Evolutionary conservation across 2,329 filamentous ascomycete species (phyloP), one percentile per base, ranked within the genome.

Genomic region (Kalmusia sp.): DNA sequence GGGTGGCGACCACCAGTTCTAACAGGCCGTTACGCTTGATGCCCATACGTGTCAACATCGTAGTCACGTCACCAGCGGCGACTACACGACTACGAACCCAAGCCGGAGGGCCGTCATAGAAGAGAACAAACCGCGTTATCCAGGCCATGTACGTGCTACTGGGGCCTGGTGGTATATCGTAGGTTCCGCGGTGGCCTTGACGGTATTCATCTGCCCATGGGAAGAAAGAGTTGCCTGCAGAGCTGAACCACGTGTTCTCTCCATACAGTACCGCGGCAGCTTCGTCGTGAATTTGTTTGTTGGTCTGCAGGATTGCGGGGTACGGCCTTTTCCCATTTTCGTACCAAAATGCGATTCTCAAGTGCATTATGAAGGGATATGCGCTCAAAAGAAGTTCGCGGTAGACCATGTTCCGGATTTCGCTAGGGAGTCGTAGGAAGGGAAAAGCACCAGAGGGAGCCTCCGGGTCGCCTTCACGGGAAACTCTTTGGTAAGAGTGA

Each of bases 241-340:
- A 28, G 22, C 43, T 46, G 21, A 46, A 46, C 43, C 43, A 54
- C 22, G 51, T 54, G 12, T 54, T 54, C 22, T 49, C 45, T 14
- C 51, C 39, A 24, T 54, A 54, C 3, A 54, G 19, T 14, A 49
- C 21, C 9, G 45, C 45, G 21, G 45, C 51, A n/a, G 51, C 51
- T 45, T 54, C 51, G 25, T 43, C 39, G 39, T 54, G 51, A 17
- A 54, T 39, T n/a, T 54, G 44, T 28, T 43, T 48, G 30, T 49
- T 54, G 19, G 37, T 44, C n/a, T 30, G 24, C 7, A 54, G 39
- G 31, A 54, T 49, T n/a, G 44, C 51, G 15, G 45, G 45, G 30
- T 49, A 44, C 3, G 44, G 44, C 34, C n/a, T 41, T 30, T 17
- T 48, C n/a, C 33, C 19, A 7, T 25, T 37, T 30, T 48, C 43